phyloP scores from a whole-genome alignment of 164 flowering plant species.

The Taxillus chinensis region DNA sequence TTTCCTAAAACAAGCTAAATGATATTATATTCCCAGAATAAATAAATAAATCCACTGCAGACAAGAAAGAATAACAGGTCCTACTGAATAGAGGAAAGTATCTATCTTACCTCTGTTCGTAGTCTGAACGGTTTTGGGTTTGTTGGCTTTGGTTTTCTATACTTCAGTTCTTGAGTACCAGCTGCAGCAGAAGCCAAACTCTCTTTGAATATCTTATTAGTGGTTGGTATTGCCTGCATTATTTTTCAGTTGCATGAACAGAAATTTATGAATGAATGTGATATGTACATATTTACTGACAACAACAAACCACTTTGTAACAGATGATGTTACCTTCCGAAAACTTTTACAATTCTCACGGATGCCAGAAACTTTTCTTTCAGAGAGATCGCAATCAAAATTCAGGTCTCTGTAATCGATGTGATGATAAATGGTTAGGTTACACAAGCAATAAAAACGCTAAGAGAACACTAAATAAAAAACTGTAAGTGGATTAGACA shows the following conservation, averaged over 20 bases:
- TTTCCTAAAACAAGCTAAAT: constrained; percentile 40
- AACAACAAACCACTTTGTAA: too few species aligned
- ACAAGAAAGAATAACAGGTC: background rate
- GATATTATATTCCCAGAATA: background rate
- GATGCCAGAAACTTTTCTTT: constrained; percentile 15
- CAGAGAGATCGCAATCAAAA: constrained; percentile 7
- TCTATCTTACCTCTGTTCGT: constrained; percentile 66
- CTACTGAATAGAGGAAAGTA: background rate
- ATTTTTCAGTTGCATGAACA: background rate
- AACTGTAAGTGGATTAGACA: background rate
- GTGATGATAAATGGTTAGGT: constrained; percentile 3
- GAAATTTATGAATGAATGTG: background rate
- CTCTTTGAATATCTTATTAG: constrained; percentile 23
- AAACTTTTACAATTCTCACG: constrained; percentile 11
- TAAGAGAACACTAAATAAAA: background rate
- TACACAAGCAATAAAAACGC: background rate
- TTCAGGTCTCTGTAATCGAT: constrained; percentile 24
- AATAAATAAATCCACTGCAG: background rate
- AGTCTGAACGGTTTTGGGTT: constrained; percentile 85
- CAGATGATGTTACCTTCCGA: constrained; percentile 20
- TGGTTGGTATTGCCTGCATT: constrained; percentile 22
- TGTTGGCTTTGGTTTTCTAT: constrained; percentile 57
- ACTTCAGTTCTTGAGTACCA: constrained; percentile 31
- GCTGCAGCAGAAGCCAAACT: constrained; percentile 13
- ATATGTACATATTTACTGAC: too few species aligned